These are phyloP conservation scores for Cercospora berteroae DNA, from an alignment of 2,329 filamentous ascomycete species.

Conservation along the genomic window DNA sequence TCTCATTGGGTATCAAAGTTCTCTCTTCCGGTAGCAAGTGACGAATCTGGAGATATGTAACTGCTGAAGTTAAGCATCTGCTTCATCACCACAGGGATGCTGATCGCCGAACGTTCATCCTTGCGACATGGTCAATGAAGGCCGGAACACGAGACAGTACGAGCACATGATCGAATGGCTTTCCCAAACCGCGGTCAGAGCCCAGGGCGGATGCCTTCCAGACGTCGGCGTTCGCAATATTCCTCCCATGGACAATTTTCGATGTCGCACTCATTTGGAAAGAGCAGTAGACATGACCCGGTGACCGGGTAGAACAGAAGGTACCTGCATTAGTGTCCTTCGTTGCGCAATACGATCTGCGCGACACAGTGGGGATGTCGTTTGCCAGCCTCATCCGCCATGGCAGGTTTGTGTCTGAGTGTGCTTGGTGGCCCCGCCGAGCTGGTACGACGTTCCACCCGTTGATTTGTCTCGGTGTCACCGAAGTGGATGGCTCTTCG, in stretches of 20 bases:
- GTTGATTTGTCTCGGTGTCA: conserved; percentile 23
- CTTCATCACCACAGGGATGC: conserved; percentile 12
- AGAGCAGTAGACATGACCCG: conserved; percentile 14
- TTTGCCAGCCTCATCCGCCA: conserved; percentile 24
- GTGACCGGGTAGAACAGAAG: conserved; percentile 26
- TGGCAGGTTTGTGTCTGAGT: conserved; percentile 22
- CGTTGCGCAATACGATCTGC: conserved; percentile 32
- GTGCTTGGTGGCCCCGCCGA: conserved; percentile 26
- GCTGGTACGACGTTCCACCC: conserved; percentile 31
- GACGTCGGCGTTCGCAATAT: not conserved
- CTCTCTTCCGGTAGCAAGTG: not conserved
- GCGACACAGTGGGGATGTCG: conserved; percentile 21
- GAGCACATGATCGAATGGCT: not conserved
- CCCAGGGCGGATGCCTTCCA: not conserved
- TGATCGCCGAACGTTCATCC: not conserved
- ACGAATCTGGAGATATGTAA: not conserved
- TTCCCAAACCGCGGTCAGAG: not conserved
- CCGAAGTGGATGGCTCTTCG: conserved; percentile 21
- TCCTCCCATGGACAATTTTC: not conserved
- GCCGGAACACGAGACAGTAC: not conserved
- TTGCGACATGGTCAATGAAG: not conserved
- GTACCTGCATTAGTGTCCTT: conserved; percentile 35
- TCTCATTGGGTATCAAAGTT: not conserved
- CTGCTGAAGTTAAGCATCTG: not conserved
- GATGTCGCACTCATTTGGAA: conserved; percentile 6